Base-by-base conservation (phyloP, 129 eudicot species). In the Escallonia rubra region DNA sequence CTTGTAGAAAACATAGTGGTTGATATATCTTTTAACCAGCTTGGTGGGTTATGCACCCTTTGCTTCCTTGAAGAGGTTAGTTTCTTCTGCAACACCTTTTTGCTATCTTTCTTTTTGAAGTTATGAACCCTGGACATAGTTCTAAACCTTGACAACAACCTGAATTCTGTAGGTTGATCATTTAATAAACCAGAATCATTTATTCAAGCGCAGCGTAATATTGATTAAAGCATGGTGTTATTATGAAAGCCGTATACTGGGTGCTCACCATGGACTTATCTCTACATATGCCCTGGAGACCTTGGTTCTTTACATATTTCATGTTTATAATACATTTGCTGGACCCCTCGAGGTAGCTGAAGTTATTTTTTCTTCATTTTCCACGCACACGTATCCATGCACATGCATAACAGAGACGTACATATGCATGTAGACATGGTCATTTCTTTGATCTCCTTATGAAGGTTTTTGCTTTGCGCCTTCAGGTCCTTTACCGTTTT, bases 171-270 rank as follows among this genome's bases (percentile, higher is more conserved):
- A 94, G 99, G 93, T 94, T 78, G 99, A 94, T 66, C 76, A 86
- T 84, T 62, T 89, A 79, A 89, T 93, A 70, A 85, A 75, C 60
- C 96, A 86, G 76, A 78, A 93, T 75, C 99, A 93, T 77, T 73
- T 93, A 61, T 89, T 93, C 71, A 93, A 93, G 75, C 92, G 99
- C 39, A 93, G 99, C 80, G 77, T 93, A 72, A 93, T 93, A 80
- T 82, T 93, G 78, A 93, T 93, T 47, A 93, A 93, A 75, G 99
- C 99, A 0, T 93, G 99, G 99, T 93, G 99, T 74, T 93, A 93
- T 64, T 93, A 93, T 46, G 99, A 93, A 79, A 93, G 99, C 71
- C 96, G 99, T 14, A 84, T 93, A 76, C 71, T 93, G 62, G 99
- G 99, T 52, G 99, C 99, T 63, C 96, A 86, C 73, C 96, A 93